Base-by-base conservation (phyloP, 257 asterid species). In the Echium plantagineum region DNA sequence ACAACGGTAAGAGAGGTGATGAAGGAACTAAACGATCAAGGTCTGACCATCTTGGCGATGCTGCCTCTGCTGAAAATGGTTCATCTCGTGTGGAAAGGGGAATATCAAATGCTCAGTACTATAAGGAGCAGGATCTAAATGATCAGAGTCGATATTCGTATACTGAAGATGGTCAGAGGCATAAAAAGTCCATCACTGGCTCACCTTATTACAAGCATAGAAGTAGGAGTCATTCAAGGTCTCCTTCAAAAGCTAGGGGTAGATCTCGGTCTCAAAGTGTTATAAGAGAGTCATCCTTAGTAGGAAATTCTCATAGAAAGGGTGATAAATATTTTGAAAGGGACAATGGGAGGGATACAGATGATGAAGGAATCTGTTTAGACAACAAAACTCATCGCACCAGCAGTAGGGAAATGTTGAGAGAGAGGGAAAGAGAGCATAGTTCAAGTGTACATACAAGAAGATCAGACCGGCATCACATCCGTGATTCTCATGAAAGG, bases 181-280 rank as follows among this genome's bases (percentile, higher is more conserved):
- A 66, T 65, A 76, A 69, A 21, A 61, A 58, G 49, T 72, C 62
- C 57, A 57, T 54, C 21, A 35, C 73, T 8, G 53, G 42, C 53
- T 62, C 78, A 46, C 75, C 78, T 42, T 71, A 57, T 53, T 78
- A 73, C 18, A 80, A 65, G 58, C 71, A 67, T 63, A 71, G 75
- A 69, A 62, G 57, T 49, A 62, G 70, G 59, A 78, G 67, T 63
- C 19, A 61, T 61, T 69, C 74, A 32, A n/a, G 70, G 73, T 82
- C 96, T 47, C 94, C 94, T 65, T 86, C 78, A 52, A 64, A 21
- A 63, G 62, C 82, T 54, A 72, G 83, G 72, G 80, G 78, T 71
- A 80, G 90, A 72, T 87, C 97, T 31, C 78, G 77, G 16, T 87
- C 96, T 61, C 72, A 72, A 56, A 87, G 87, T 69, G 71, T 80